Percentiles rank a stretch among this genome's conserved stretches.
phyloP scores from a whole-genome alignment of 805 yeast species.

The Saccharomycopsis capsularis region DNA sequence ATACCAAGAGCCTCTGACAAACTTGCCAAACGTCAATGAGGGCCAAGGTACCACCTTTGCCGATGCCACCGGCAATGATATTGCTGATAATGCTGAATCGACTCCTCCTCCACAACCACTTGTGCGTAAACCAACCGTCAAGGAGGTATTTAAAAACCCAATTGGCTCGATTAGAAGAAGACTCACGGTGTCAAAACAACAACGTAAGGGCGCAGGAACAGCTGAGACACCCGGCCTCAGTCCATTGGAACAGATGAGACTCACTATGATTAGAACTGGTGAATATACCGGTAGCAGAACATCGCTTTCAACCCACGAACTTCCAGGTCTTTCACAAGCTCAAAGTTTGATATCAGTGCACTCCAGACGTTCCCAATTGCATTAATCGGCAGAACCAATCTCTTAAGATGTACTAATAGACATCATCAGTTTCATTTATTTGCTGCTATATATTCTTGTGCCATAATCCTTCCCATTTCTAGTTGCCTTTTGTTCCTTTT shows the following conservation, averaged over 20 bases:
- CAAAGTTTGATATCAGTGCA: slow-evolving; percentile 33
- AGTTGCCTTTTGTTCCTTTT: too few relatives aligned
- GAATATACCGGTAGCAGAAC: slow-evolving; percentile 24
- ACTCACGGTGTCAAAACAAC: slow-evolving; percentile 9
- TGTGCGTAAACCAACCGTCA: slow-evolving; percentile 6
- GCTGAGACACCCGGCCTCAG: background rate
- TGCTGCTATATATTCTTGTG: too few relatives aligned
- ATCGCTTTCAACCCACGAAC: slow-evolving; percentile 38
- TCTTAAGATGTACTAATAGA: too few relatives aligned
- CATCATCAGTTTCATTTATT: too few relatives aligned
- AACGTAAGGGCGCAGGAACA: too few relatives aligned
- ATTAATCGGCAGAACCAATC: too few relatives aligned
- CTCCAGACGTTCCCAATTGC: slow-evolving; percentile 14
- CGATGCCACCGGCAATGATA: background rate
- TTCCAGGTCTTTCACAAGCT: slow-evolving; percentile 45
- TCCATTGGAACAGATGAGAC: slow-evolving; percentile 19
- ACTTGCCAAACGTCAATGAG: background rate
- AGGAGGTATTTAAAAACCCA: slow-evolving; percentile 18
- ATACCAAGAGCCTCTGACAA: too few relatives aligned
- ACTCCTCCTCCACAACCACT: background rate
- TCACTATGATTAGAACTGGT: slow-evolving; percentile 18
- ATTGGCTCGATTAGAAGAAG: slow-evolving; percentile 22
- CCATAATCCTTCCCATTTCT: too few relatives aligned
- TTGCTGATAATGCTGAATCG: background rate
- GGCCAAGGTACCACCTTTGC: background rate